Conservation (phyloP, 2,329 filamentous ascomycete species). For the Stemphylium beticola region DNA sequence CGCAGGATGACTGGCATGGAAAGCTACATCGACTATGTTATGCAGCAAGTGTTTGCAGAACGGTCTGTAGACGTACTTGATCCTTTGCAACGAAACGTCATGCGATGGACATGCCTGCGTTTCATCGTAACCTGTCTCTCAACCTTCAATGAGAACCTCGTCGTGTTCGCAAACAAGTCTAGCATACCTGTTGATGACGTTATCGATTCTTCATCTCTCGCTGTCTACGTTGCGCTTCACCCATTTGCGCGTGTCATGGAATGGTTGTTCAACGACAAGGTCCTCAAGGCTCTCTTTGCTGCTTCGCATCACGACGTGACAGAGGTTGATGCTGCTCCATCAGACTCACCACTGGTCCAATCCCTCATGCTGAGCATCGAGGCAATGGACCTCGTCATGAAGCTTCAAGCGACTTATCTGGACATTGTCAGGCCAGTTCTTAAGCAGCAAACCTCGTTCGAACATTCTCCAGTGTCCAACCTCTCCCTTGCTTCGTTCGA, state of each 20-base stretch:
- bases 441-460: slow-evolving; percentile 67
- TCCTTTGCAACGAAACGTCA: slow-evolving; percentile 70
- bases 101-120: slow-evolving; percentile 81
- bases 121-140: slow-evolving; percentile 80
- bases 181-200: slow-evolving; percentile 76
- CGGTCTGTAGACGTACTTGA: slow-evolving; percentile 69
- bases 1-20: slow-evolving; percentile 87
- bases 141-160: slow-evolving; percentile 93
- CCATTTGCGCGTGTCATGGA: slow-evolving; percentile 96
- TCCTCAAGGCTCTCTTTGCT: slow-evolving; percentile 78
- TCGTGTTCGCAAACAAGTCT: slow-evolving; percentile 81
- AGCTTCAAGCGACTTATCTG: slow-evolving; percentile 88
- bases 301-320: slow-evolving; percentile 77
- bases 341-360: slow-evolving; percentile 81
- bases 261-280: slow-evolving; percentile 94
- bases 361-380: slow-evolving; percentile 81
- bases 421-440: slow-evolving; percentile 84
- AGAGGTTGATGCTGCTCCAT: slow-evolving; percentile 73
- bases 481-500: slow-evolving; percentile 87
- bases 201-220: slow-evolving; percentile 75
- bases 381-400: slow-evolving; percentile 81
- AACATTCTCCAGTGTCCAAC: slow-evolving; percentile 70
- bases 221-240: slow-evolving; percentile 83
- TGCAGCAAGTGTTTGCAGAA: slow-evolving; percentile 77
- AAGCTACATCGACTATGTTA: slow-evolving; percentile 87